Evolutionary conservation across 352 stramenopile genomes (phyloP), one percentile per base, ranked within the genome.

Genomic region (Globisporangium abappressorium): DNA sequence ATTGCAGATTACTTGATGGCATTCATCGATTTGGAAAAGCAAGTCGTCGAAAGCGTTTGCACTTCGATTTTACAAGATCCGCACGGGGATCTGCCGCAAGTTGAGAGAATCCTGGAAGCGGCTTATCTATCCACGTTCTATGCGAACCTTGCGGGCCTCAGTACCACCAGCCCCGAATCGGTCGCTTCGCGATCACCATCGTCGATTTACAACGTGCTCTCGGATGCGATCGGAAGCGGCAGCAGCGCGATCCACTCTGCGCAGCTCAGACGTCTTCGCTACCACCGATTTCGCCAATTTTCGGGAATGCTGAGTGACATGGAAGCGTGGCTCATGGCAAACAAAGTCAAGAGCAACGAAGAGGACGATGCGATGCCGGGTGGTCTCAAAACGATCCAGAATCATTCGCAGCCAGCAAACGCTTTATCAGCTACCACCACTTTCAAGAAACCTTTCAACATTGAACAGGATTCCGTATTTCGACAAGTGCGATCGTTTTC

Each of bases 21-120:
- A 11, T 57, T 81, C 53, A 76, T 86, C 41, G 56, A 75, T 9
- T 38, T 83, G 2, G 79, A 86, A 33, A 84, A 84, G 65, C 70
- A 78, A 41, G 62, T 69, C 7, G 65, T 86, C 46, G 65, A 47
- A 22, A 59, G 70, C 14, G 61, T 74, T 38, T 84, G 74, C 41
- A 54, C 56, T 6, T 46, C 73, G 15, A 28, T 60, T 8, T 70
- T 62, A 54, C 49, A 11, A n/a, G 22, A 57, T 7, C 49, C 22
- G 26, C 12, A 20, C 54, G 34, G 20, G 57, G 58, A 36, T 20
- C 41, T 62, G 18, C 24, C 15, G 41, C 66, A 18, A 53, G 64
- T 5, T 24, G 24, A 71, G 15, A 22, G 38, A 11, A 26, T 66
- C 2, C 66, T 46, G 12, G 38, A 41, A 2, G 38, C 66, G 3